These are phyloP conservation scores for Sextonia rubra DNA, from an alignment of 164 flowering plant species.

Conservation along the genomic window DNA sequence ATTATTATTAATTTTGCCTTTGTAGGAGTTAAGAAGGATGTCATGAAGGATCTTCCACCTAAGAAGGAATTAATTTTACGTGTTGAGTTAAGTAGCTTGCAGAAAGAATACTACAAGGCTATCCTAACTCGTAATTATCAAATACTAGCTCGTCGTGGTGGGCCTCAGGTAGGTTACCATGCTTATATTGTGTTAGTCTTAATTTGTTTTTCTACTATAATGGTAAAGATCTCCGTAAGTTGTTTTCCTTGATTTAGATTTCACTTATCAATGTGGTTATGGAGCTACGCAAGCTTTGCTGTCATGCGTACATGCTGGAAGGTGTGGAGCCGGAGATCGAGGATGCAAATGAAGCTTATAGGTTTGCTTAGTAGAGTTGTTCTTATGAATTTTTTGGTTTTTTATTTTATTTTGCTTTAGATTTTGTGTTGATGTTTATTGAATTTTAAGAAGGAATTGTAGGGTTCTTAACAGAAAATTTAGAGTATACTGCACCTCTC, in stretches of 20 bases:
- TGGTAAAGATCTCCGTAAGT: not conserved
- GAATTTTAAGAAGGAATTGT: no score
- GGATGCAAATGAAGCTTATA: conserved; percentile 61
- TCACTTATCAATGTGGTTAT: conserved; percentile 96
- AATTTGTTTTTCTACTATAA: not conserved
- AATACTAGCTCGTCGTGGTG: conserved; percentile 79
- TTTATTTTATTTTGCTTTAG: not conserved
- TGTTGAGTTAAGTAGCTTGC: conserved; percentile 87
- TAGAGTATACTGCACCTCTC: no score
- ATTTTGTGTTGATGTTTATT: not conserved
- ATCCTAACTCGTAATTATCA: conserved; percentile 95
- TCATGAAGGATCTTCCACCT: conserved; percentile 95
- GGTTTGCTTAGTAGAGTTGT: conserved; percentile 32
- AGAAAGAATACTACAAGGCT: conserved; percentile 95
- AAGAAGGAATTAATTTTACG: conserved; percentile 96
- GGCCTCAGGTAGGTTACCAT: conserved; percentile 58
- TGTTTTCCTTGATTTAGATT: conserved; percentile 39
- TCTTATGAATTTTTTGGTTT: not conserved
- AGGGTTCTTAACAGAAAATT: no score
- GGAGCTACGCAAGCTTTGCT: conserved; percentile 96
- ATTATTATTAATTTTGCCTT: conserved; percentile 6
- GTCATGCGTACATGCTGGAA: conserved; percentile 91
- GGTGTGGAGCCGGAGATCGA: conserved; percentile 83
- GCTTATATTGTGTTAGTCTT: conserved; percentile 3
- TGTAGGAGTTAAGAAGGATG: conserved; percentile 97